Base-by-base conservation (phyloP, 2,329 filamentous ascomycete species). In the Ascosphaera aggregata region DNA sequence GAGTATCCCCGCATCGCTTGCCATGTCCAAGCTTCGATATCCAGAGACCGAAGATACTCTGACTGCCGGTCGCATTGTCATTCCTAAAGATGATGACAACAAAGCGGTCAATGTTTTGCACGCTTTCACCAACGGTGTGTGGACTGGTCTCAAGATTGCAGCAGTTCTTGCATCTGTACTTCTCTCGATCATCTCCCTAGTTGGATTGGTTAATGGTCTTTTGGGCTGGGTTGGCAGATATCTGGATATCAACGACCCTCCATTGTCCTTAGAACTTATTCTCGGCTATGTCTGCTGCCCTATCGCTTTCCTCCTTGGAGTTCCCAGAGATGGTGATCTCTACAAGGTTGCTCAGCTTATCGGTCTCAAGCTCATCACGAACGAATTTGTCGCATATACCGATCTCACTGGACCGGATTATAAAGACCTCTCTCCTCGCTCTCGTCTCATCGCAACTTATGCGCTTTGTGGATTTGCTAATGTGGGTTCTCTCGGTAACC, bases 1-100 rank as follows among this genome's bases (percentile, higher is more conserved):
- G 85, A 85, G 78, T 49, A 93, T 93, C 45, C 85, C 85, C 0
- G 84, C 84, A 1, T 91, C 82, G 2, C 67, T 94, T 11, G 84
- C 84, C 38, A 75, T 89, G 43, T 86, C 79, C 45, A 93, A 93
- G 62, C 67, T 93, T 49, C 77, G 85, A 41, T 93, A 78, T 55
- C 85, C 85, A 2, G 85, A 93, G 60, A 76, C 73, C 2, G 81
- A 92, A 55, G 79, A 86, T 57, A 80, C 81, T 0, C 64, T 92
- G 27, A 93, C 84, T 0, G 76, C 80, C 3, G 81, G 82, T 41
- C 71, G 73, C 15, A 76, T 89, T 20, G 73, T 86, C 34, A 70
- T 92, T 18, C 81, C 82, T 2, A 76, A 89, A 22, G 76, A 85
- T 40, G 69, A 76, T 4, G 76, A 86, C 46, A 47, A 57, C 31